These are phyloP conservation scores for Drosera spatulata DNA, from an alignment of 179 eudicot species.

Conservation along the genomic window DNA sequence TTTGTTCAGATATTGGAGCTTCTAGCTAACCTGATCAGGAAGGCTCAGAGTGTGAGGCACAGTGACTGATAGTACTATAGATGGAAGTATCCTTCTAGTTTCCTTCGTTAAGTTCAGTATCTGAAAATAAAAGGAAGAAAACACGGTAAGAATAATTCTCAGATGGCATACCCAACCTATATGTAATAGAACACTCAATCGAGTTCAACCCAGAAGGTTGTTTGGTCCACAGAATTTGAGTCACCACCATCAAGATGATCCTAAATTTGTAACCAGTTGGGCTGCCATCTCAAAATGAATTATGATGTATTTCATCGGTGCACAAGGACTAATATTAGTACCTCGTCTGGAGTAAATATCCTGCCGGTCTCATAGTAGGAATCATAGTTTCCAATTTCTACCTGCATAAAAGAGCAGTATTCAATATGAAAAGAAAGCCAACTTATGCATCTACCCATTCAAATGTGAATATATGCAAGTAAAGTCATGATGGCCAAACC, in stretches of 20 bases:
- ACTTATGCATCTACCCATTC: too few relatives aligned
- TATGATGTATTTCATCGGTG: too few relatives aligned
- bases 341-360: slow-evolving; percentile 77
- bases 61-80: slow-evolving; percentile 64
- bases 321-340: slow-evolving; percentile 1
- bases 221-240: too few relatives aligned
- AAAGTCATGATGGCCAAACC: slow-evolving; percentile 25
- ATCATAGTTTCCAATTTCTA: slow-evolving; percentile 93
- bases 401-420: slow-evolving; percentile 27
- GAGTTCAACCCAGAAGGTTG: too few relatives aligned
- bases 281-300: too few relatives aligned
- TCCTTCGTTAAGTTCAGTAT: slow-evolving; percentile 61
- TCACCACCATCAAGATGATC: too few relatives aligned
- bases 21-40: slow-evolving; percentile 57
- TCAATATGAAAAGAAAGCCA: not conserved
- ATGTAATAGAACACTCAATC: too few relatives aligned
- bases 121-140: slow-evolving; percentile 18
- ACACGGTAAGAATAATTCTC: not conserved
- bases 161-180: too few relatives aligned
- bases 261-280: too few relatives aligned
- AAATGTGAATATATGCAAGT: too few relatives aligned
- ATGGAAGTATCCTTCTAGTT: slow-evolving; percentile 64
- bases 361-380: slow-evolving; percentile 76
- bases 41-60: slow-evolving; percentile 93
- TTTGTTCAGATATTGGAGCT: not conserved